Base-by-base conservation (phyloP, 2,329 filamentous ascomycete species). In the Fusarium stilboides region DNA sequence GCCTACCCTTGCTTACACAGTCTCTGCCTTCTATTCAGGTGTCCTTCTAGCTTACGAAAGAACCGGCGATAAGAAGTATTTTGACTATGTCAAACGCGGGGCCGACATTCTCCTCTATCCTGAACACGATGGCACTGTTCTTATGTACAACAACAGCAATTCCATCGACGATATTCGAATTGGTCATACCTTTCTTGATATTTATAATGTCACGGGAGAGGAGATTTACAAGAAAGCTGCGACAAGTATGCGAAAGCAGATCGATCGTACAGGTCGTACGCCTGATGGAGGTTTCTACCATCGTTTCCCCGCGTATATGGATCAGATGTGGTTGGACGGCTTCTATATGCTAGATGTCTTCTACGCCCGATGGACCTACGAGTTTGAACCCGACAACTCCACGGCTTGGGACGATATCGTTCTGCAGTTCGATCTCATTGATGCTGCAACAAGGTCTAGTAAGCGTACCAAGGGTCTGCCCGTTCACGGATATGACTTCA, bases 281-380 rank as follows among this genome's bases (percentile, higher is more conserved):
- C 65, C 65, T 5, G 62, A 60, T 2, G 65, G 65, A 13, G 65
- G 65, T 8, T 69, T 69, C 47, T 70, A 70, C 33, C 68, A 70
- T 47, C 62, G 68, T 2, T 74, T 60, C 46, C 73, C 73, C 6
- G 65, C 65, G 4, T 75, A 75, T 51, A 74, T 74, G 5, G 73
- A 70, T 13, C 68, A 70, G 75, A 87, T 87, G 86, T 88, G 68
- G 68, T 40, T 70, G 15, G 68, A 70, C 12, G 68, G 68, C 2
- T 67, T 70, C 31, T 70, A 63, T 45, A 70, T 70, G 68, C 46
- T 70, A 1, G 68, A 70, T 47, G 62, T 67, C 26, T 70, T 67
- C 42, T 70, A 70, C 31, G 68, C 68, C 8, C 65, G 68, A 14
- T 70, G 68, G 68, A 70, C 68, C 7, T 36, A 56, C 31, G 58